Evolutionary conservation across 2,329 filamentous ascomycete genomes (phyloP), one percentile per base, ranked within the genome.

Genomic region (Arthrobotrys musiformis): DNA sequence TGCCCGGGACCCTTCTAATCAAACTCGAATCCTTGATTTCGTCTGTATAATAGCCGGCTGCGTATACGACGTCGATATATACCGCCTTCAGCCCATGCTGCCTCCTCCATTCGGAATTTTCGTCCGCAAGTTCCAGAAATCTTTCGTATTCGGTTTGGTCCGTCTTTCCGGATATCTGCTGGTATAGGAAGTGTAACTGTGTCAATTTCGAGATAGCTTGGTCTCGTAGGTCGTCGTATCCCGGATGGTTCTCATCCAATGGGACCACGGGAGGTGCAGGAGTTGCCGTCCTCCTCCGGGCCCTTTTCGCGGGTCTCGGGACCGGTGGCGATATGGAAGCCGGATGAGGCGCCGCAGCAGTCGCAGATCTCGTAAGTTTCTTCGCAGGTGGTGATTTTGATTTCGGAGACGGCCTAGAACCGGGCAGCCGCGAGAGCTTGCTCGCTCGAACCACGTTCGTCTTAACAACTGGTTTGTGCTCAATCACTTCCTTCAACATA

Each of bases 181-280:
- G 73, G 58, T 77, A 77, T 2, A 77, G 50, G 17, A 60, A 60
- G 44, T 77, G 73, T 26, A 70, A 15, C 22, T 77, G 73, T 22
- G 42, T 70, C 13, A 77, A 40, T 26, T 70, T 77, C 5, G 73
- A 77, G 33, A 77, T 70, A 9, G 73, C 73, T 56, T 77, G 73
- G 33, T 77, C 73, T 17, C 73, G 73, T n/a, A 77, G 40, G 26
- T 77, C 73, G 15, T 77, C 73, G 15, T 66, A 77, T n/a, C 73
- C 73, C 1, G 73, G 66, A 24, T 77, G 73, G 44, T 70, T 77
- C n/a, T 77, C 73, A 17, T 77, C 73, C 6, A 77, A 24, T 15
- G 73, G 73, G n/a, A 77, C 52, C 1, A 77, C 73, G 8, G 58
- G 44, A 17, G 58, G 46, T n/a, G 35, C 60, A 13, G 73, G 60